Base-by-base conservation (phyloP, 176 grass and related monocot species). In the Cenchrus fungigraminus region DNA sequence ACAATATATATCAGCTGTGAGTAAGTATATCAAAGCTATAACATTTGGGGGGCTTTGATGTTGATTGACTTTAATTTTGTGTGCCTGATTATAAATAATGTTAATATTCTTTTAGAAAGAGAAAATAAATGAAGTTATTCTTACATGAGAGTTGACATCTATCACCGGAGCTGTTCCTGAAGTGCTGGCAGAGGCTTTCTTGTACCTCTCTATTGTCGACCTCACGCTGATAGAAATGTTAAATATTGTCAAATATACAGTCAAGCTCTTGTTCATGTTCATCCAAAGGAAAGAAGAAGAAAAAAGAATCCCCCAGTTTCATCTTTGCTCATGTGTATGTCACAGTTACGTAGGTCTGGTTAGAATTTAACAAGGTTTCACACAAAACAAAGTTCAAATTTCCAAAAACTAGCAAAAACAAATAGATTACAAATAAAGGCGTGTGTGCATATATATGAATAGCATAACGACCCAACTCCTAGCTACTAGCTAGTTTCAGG, bases 181-280 rank as follows among this genome's bases (percentile, higher is more conserved):
- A 82, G 75, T 86, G 74, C 89, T 92, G 9, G 89, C 85, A 68
- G 88, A 88, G 40, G 91, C 87, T 65, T 97, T 97, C 85, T 97
- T 97, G 83, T 97, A 97, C 89, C 82, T 94, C 80, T 97, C 91
- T 67, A 97, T 97, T 44, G 79, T 97, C 34, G 92, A 93, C 54
- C 88, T 94, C 82, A 92, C 85, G 83, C 91, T 94, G 64, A 68
- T 12, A 59, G 43, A 79, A 75, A 74, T 54, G 54, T 62, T 70
- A 12, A 19, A 20, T 29, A 79, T 69, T 15, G 51, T 47, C 12
- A 50, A 25, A 70, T 11, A 37, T 11, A 50, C 50, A 34, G 22
- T 2, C 9, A 69, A 40, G 11, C 5, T 76, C 10, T 67, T 53
- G 17, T 15, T 53, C 19, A 4, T 40, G 37, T 40, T 40, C 37